Evolutionary conservation across 805 yeast species (phyloP).

Genomic region (Danielozyma ontarioensis): DNA sequence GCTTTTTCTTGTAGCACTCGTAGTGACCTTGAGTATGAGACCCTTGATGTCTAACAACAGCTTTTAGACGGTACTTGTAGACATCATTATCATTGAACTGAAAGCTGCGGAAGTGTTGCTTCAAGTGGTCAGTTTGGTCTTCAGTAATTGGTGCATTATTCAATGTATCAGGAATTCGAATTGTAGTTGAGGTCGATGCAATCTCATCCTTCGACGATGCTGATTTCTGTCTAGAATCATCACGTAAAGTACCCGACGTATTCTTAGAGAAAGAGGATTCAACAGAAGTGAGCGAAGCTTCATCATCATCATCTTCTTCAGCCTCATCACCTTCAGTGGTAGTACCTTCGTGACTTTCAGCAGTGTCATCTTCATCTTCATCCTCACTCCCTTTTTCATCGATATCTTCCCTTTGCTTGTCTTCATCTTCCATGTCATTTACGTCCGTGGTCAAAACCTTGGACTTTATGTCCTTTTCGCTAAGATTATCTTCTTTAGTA

Average conservation of each 20-base stretch:
- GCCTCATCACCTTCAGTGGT: conserved; percentile 9
- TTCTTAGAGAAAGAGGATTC: conserved; percentile 9
- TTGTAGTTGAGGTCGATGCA: conserved; percentile 2
- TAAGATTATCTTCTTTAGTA: conserved; percentile 10
- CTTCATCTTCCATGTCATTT: conserved; percentile 26
- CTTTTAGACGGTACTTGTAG: conserved; percentile 54
- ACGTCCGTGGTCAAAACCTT: conserved; percentile 20
- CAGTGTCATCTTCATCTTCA: conserved; percentile 14
- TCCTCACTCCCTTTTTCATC: conserved; percentile 30
- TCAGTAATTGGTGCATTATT: conserved; percentile 34
- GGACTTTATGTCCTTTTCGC: conserved; percentile 11
- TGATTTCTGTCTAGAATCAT: conserved; percentile 5
- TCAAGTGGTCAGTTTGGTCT: conserved; percentile 32
- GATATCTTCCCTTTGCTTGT: conserved; percentile 33
- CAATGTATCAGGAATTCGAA: conserved; percentile 19
- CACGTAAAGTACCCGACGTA: conserved; percentile 6
- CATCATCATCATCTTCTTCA: conserved; percentile 16
- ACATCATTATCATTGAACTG: conserved; percentile 37
- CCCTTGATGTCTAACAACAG: conserved; percentile 82
- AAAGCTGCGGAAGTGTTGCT: conserved; percentile 30
- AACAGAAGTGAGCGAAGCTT: conserved; percentile 11
- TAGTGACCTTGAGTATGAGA: conserved; percentile 87
- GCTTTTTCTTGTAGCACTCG: conserved; percentile 80
- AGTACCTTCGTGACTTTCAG: conserved; percentile 12
- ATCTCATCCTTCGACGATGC: conserved; percentile 3